A percentile compares a stretch with the other conserved stretches of the same genome.
These are phyloP conservation scores for Gynochthodes officinalis DNA, from an alignment of 257 asterid species.

Conservation along the genomic window DNA sequence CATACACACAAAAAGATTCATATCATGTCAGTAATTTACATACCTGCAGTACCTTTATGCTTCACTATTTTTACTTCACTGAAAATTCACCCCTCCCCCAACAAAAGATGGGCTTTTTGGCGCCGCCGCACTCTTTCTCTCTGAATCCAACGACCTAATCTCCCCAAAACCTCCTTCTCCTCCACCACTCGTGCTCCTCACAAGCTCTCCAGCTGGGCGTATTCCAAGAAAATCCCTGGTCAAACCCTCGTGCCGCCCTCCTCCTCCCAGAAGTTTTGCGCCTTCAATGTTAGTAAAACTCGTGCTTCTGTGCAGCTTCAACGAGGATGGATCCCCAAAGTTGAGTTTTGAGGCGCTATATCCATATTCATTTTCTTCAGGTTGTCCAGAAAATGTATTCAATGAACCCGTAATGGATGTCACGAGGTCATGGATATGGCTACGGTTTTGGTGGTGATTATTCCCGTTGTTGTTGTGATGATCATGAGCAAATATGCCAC, in stretches of 20 bases:
- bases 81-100: conserved; percentile 44
- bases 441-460: conserved; percentile 22
- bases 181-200: conserved; percentile 40
- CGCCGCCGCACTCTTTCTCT: conserved; percentile 28
- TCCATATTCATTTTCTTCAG: conserved; percentile 10
- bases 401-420: conserved; percentile 14
- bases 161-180: conserved; percentile 36
- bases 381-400: conserved; percentile 16
- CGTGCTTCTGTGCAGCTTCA: conserved; percentile 18
- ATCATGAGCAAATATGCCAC: conserved; percentile 18
- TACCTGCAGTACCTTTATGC: conserved; percentile 19
- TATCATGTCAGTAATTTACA: not conserved
- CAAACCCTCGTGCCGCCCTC: conserved; percentile 23
- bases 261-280: conserved; percentile 1
- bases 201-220: conserved; percentile 44
- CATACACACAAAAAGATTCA: not conserved
- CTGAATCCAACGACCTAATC: conserved; percentile 39
- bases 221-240: conserved; percentile 90
- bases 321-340: conserved; percentile 22
- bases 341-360: conserved; percentile 4
- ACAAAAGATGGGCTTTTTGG: conserved; percentile 28
- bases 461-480: conserved; percentile 16
- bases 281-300: not conserved
- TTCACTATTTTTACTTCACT: conserved; percentile 22
- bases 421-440: conserved; percentile 39